Base-by-base conservation (phyloP, 176 grass and related monocot species). In the Tillandsia leiboldiana region DNA sequence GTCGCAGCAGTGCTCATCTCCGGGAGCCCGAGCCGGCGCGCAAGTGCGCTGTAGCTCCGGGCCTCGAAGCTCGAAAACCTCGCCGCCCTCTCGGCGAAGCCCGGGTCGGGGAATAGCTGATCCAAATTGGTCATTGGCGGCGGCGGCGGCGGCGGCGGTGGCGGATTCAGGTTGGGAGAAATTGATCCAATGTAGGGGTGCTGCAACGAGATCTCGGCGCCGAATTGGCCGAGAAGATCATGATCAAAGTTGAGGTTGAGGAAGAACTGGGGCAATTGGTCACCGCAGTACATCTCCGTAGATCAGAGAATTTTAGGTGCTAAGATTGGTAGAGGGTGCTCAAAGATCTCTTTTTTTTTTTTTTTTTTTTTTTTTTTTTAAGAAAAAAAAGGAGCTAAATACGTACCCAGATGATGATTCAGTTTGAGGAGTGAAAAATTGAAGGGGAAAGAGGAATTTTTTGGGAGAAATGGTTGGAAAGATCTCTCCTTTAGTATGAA, bases 51-150 rank as follows among this genome's bases (percentile, higher is more conserved):
- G 75, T 79, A 89, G 53, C 81, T 90, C 42, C 83, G 75, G 28
- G 68, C 81, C 69, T 81, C 77, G 66, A 99, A 90, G 77, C 84
- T 80, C 58, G 82, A 81, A 64, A 99, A 70, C 63, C 84, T 82
- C n/a, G 82, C 84, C 2, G 86, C 84, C 51, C 94, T 81, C 79
- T 79, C 89, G 15, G 70, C 81, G 64, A 97, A 92, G 63, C 81
- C 83, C 10, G 79, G 73, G 83, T 85, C 81, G 27, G 65, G 64
- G 58, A 74, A 83, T 48, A 92, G 72, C 70, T 77, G 76, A 48
- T 90, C 93, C 12, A 97, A 78, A 54, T 75, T 54, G n/a, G 47
- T 26, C 26, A 20, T 64, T 28, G 64, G 61, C 33, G 12, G 48
- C 11, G 28, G 33, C 51, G 64, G 61, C 33, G 12, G 48, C 11